Evolutionary conservation across 2,329 filamentous ascomycete genomes (phyloP), one percentile per base, ranked within the genome.

Genomic region (Neofusicoccum sp.): DNA sequence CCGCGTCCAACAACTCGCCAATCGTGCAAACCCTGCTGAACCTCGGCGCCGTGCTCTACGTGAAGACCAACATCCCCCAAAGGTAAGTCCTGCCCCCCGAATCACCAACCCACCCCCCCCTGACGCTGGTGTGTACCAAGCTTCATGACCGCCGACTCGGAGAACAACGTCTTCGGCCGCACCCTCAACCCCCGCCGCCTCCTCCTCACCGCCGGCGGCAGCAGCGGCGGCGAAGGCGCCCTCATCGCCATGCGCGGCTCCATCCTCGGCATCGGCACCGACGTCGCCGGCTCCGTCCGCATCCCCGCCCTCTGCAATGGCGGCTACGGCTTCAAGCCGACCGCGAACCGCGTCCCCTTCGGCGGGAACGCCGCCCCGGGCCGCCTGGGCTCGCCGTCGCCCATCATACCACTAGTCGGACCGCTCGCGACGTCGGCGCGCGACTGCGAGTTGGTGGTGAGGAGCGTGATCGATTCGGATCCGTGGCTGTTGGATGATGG

Each of bases 281-380:
- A 89, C 71, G 80, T 88, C 48, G 82, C 79, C 1, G 82, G 82
- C 1, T 78, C 74, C 58, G 87, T 96, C 69, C 86, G 87, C 67
- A 95, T 97, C 71, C 93, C 89, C 73, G 89, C 96, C 60, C 92
- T 96, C 67, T 93, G 93, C 75, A 74, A 75, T 53, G 70, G 70
- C n/a, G 57, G 72, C 3, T 73, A 68, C 41, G 71, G 71, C 3
- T 58, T 73, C 58, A 72, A 72, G 74, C 80, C 81, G 1, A 82
- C 79, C 1, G 71, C 72, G 1, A 73, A 73, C 61, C 72, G 80
- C 8, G 61, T 83, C 14, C 80, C 79, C 0, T 76, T 75, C 57
- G 66, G 73, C 31, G 73, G 73, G 45, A 73, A 60, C 44, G 47
- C 57, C 36, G 57, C 45, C 7, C 57, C 57, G 3, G 57, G 57